Conservation (phyloP, 371 early-diverging fungal species). For the Rhizomucor miehei region DNA sequence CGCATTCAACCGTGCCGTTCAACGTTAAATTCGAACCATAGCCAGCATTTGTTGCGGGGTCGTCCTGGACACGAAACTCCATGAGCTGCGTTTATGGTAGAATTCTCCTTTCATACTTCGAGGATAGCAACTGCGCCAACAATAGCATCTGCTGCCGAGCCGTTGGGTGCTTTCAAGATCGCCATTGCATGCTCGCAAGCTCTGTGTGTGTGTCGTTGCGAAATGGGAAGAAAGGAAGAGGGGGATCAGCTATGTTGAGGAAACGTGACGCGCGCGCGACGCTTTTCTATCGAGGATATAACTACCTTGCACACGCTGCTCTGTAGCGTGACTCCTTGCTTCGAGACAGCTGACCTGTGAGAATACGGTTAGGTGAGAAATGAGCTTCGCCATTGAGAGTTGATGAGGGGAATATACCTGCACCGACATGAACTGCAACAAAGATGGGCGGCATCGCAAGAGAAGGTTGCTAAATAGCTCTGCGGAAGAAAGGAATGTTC, state of each 20-base stretch:
- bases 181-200: conserved; percentile 32
- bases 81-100: not conserved
- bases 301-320: conserved; percentile 49
- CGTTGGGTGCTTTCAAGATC: conserved; percentile 14
- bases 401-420: conserved; percentile 40
- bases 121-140: conserved; percentile 35
- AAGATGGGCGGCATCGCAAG: conserved; percentile 20
- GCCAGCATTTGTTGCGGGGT: conserved; percentile 54
- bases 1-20: conserved; percentile 78
- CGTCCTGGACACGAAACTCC: conserved; percentile 26
- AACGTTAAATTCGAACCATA: conserved; percentile 81
- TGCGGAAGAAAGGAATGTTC: too few relatives aligned
- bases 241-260: too few relatives aligned
- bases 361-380: not conserved
- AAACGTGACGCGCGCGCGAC: too few relatives aligned
- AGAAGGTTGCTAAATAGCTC: too few relatives aligned
- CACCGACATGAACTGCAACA: conserved; percentile 62
- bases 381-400: not conserved
- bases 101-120: conserved; percentile 24
- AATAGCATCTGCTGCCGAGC: conserved; percentile 25
- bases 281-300: not conserved
- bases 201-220: conserved; percentile 12
- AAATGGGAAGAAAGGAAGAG: not conserved
- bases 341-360: conserved; percentile 31
- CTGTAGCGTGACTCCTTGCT: conserved; percentile 42